Evolutionary conservation across 2,329 filamentous ascomycete species (phyloP).

Genomic region (Thelonectria blattea): DNA sequence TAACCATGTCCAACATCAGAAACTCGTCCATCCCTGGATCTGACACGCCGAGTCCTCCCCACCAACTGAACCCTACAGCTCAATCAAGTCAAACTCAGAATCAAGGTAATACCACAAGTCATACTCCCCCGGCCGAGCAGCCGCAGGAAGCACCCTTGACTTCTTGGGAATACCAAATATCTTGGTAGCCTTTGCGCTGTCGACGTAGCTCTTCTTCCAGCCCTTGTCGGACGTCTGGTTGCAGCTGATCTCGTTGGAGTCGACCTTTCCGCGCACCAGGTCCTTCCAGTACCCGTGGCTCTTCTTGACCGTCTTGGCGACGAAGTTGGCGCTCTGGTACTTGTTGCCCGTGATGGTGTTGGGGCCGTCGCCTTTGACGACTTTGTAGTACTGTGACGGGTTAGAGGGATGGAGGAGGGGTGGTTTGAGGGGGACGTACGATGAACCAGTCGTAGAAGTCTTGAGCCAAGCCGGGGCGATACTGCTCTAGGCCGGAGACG

Average conservation of each 20-base stretch:
- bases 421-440: conserved; percentile 28
- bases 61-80: conserved; percentile 19
- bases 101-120: conserved; percentile 48
- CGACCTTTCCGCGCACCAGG: conserved; percentile 45
- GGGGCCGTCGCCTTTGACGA: conserved; percentile 43
- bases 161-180: conserved; percentile 41
- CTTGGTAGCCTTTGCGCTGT: conserved; percentile 40
- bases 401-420: not conserved
- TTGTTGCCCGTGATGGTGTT: conserved; percentile 46
- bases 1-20: too few relatives aligned
- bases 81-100: conserved; percentile 40
- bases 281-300: conserved; percentile 49
- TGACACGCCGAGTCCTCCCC: too few relatives aligned
- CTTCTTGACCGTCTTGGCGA: conserved; percentile 41
- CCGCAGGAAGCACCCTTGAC: conserved; percentile 40
- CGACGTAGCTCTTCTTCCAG: conserved; percentile 42
- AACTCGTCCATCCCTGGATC: not conserved
- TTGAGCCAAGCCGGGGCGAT: conserved; percentile 45
- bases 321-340: conserved; percentile 45
- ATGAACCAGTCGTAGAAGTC: conserved; percentile 49
- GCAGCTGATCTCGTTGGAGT: conserved; percentile 47
- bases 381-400: conserved; percentile 46
- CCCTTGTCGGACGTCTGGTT: conserved; percentile 47
- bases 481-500: conserved; percentile 46
- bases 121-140: conserved; percentile 41